These are phyloP conservation scores for Mollisia scopiformis DNA, from an alignment of 2,329 filamentous ascomycete genomes.

Conservation along the genomic window DNA sequence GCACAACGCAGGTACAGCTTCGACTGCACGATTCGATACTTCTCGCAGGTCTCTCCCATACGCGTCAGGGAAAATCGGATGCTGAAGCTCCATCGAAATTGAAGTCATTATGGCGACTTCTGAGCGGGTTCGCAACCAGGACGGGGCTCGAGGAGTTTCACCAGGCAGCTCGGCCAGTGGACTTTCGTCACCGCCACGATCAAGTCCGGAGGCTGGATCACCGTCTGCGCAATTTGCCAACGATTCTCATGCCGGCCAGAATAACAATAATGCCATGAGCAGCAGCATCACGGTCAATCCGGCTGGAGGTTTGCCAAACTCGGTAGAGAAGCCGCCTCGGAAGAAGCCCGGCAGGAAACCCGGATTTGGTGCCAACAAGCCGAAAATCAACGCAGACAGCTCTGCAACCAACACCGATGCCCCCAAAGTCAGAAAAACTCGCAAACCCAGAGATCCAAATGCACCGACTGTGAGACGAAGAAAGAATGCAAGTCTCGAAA, in stretches of 20 bases:
- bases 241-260: slow-evolving; percentile 19
- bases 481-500: slow-evolving; percentile 46
- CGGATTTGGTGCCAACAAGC: slow-evolving; percentile 49
- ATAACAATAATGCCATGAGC: slow-evolving; percentile 13
- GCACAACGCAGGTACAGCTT: not conserved
- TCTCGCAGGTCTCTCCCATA: not conserved
- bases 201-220: slow-evolving; percentile 52
- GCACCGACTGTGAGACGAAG: slow-evolving; percentile 58
- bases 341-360: slow-evolving; percentile 70
- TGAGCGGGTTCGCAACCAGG: slow-evolving; percentile 14
- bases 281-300: slow-evolving; percentile 30
- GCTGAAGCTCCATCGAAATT: not conserved
- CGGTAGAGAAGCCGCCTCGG: slow-evolving; percentile 37
- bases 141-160: slow-evolving; percentile 21
- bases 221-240: slow-evolving; percentile 40
- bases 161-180: slow-evolving; percentile 43
- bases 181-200: slow-evolving; percentile 55
- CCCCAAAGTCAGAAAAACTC: slow-evolving; percentile 49
- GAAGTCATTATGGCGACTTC: slow-evolving; percentile 13
- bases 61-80: not conserved
- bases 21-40: not conserved
- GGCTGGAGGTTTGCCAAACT: slow-evolving; percentile 14
- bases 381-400: slow-evolving; percentile 40
- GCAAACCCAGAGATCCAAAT: slow-evolving; percentile 64
- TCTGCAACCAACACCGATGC: slow-evolving; percentile 46